Conservation (phyloP, 2,329 filamentous ascomycete species). For the Clonostachys chloroleuca region DNA sequence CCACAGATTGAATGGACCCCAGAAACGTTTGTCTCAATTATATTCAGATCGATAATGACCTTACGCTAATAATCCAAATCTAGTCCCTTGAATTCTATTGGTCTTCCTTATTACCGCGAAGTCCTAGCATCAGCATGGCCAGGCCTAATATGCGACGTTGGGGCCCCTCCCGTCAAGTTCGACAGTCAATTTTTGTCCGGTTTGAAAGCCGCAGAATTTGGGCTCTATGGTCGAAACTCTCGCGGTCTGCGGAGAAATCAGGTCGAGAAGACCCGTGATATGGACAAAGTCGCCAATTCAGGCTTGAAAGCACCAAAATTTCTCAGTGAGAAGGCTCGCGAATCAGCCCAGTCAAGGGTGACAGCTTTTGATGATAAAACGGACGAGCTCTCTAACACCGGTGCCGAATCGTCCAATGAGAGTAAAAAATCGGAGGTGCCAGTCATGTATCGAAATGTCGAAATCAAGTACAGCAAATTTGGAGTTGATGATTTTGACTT, state of each 20-base stretch:
- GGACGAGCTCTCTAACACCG: conserved; percentile 57
- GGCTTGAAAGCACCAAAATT: conserved; percentile 78
- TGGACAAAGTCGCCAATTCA: conserved; percentile 55
- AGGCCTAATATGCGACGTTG: conserved; percentile 78
- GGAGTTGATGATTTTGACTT: conserved; percentile 99
- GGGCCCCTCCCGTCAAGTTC: conserved; percentile 72
- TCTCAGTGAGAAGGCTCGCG: conserved; percentile 85
- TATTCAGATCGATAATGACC: background rate
- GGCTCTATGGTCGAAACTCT: conserved; percentile 74
- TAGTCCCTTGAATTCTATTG: conserved; percentile 77
- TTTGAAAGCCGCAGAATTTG: conserved; percentile 70
- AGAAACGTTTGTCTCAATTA: conserved; percentile 53
- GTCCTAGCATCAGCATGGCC: conserved; percentile 86
- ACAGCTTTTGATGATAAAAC: conserved; percentile 33
- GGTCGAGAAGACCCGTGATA: conserved; percentile 68
- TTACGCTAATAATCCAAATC: background rate
- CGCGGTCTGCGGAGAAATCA: conserved; percentile 75
- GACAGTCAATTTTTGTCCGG: conserved; percentile 66
- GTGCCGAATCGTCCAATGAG: conserved; percentile 67
- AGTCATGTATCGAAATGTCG: conserved; percentile 85
- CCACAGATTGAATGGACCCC: conserved; percentile 63
- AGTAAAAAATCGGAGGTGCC: conserved; percentile 78
- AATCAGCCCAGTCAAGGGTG: conserved; percentile 45
- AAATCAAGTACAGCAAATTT: conserved; percentile 99
- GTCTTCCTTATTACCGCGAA: conserved; percentile 92